Conservation (phyloP, 495 filamentous ascomycete genomes). For the Choiromyces venosus region DNA sequence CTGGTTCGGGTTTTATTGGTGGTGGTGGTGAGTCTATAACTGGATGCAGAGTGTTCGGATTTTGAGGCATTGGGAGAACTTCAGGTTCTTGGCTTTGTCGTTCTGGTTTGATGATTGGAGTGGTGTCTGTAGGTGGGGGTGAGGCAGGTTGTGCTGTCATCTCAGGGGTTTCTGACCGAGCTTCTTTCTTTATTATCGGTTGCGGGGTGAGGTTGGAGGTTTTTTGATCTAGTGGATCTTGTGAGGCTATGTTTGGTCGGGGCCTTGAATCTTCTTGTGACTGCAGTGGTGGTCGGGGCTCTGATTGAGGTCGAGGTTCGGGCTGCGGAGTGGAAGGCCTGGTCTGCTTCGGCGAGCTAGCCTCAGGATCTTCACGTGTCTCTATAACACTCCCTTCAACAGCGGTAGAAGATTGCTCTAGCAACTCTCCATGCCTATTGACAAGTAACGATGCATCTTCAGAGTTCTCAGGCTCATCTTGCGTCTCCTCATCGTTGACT, state of each 20-base stretch:
- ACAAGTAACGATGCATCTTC: slow-evolving; percentile 4
- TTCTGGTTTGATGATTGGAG: not conserved
- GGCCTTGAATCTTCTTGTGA: not conserved
- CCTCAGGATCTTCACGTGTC: not conserved
- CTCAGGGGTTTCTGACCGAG: not conserved
- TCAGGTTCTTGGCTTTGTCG: not conserved
- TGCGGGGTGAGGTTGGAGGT: not conserved
- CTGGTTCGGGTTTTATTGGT: slow-evolving; percentile 1
- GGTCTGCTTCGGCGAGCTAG: not conserved
- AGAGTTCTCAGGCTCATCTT: not conserved
- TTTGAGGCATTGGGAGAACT: not conserved
- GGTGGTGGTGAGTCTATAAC: not conserved
- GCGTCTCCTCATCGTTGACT: not conserved
- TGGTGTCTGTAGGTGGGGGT: not conserved
- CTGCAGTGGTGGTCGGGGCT: not conserved
- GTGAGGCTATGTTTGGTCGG: not conserved
- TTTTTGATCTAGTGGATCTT: not conserved
- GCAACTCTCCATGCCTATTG: not conserved
- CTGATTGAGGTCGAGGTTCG: not conserved
- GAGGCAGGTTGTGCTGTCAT: not conserved
- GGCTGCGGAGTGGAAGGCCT: not conserved
- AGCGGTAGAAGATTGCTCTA: not conserved
- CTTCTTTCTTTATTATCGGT: not conserved
- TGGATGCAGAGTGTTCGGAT: not conserved
- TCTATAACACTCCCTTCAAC: not conserved